A percentile compares a stretch with the other conserved stretches of the same genome.
These are phyloP conservation scores for Cenchrus purpureus DNA, from an alignment of 176 grass and related monocot species.

Conservation along the genomic window DNA sequence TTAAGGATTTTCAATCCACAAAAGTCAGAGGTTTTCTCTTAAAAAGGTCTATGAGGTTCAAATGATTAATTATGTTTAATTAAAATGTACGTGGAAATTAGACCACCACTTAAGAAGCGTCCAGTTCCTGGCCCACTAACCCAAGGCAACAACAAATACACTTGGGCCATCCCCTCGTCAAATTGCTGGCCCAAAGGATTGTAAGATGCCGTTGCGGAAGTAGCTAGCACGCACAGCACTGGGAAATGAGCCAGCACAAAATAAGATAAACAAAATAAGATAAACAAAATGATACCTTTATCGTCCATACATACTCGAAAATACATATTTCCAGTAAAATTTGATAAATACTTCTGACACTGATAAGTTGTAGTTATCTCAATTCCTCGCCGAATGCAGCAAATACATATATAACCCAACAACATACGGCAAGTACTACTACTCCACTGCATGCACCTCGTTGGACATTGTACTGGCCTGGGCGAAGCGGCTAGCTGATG, in stretches of 20 bases:
- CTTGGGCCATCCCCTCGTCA: not conserved
- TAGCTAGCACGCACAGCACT: not conserved
- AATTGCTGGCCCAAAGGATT: not conserved
- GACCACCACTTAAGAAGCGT: not conserved
- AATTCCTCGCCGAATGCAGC: too few species aligned
- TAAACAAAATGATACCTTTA: not conserved
- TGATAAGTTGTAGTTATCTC: too few species aligned
- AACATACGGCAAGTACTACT: too few species aligned
- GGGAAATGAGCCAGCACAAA: not conserved
- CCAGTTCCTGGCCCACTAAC: not conserved
- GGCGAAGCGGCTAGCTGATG: too few species aligned
- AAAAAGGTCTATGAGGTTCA: not conserved
- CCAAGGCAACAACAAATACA: not conserved
- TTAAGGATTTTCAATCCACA: not conserved
- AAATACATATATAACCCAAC: too few species aligned
- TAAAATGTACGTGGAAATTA: not conserved
- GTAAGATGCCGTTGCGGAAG: too few species aligned
- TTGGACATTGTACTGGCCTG: too few species aligned
- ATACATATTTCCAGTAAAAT: too few species aligned
- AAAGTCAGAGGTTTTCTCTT: not conserved
- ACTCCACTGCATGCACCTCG: too few species aligned
- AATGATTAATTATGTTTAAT: not conserved
- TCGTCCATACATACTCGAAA: too few species aligned
- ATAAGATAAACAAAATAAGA: not conserved
- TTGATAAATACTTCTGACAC: too few species aligned